Evolutionary conservation across 148 eudicot genomes (phyloP).

Genomic region (Suaeda aralocaspica): DNA sequence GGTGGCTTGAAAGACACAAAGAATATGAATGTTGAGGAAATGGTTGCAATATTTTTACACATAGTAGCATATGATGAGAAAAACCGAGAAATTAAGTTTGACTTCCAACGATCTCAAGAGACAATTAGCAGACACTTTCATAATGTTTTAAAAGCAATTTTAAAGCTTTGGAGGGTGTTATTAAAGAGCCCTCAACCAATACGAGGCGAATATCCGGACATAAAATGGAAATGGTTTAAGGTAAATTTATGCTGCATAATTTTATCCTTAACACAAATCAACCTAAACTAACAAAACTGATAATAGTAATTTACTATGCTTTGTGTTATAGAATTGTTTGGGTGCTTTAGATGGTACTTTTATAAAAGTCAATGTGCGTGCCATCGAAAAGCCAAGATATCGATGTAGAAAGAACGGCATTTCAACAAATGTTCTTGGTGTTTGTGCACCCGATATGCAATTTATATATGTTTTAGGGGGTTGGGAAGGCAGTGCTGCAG

Average conservation of each 20-base stretch:
- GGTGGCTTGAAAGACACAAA: constrained; percentile 11
- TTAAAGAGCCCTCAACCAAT: constrained; percentile 17
- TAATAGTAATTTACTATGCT: too few relatives aligned
- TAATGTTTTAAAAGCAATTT: constrained; percentile 13
- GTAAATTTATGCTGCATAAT: too few relatives aligned
- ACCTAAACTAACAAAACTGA: too few relatives aligned
- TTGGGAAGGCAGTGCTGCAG: background rate
- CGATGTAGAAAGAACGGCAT: constrained; percentile 8
- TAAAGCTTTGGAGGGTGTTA: constrained; percentile 14
- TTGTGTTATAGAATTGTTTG: constrained; percentile 5
- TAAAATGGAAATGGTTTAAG: constrained; percentile 21
- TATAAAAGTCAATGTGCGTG: constrained; percentile 16
- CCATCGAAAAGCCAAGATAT: constrained; percentile 10
- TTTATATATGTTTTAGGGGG: constrained; percentile 7
- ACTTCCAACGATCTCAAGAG: constrained; percentile 16
- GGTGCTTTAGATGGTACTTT: constrained; percentile 18
- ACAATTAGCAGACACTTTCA: constrained; percentile 15
- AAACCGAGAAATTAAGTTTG: constrained; percentile 17
- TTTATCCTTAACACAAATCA: too few relatives aligned
- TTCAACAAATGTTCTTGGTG: constrained; percentile 15
- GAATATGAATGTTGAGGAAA: too few relatives aligned
- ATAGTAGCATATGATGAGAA: constrained; percentile 2
- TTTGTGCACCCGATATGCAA: constrained; percentile 12
- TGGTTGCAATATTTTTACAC: too few relatives aligned
- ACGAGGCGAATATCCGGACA: background rate